Percentiles rank a stretch among this genome's conserved stretches.
phyloP scores from a whole-genome alignment of 345 rosid genomes.

The Dimocarpus longan region DNA sequence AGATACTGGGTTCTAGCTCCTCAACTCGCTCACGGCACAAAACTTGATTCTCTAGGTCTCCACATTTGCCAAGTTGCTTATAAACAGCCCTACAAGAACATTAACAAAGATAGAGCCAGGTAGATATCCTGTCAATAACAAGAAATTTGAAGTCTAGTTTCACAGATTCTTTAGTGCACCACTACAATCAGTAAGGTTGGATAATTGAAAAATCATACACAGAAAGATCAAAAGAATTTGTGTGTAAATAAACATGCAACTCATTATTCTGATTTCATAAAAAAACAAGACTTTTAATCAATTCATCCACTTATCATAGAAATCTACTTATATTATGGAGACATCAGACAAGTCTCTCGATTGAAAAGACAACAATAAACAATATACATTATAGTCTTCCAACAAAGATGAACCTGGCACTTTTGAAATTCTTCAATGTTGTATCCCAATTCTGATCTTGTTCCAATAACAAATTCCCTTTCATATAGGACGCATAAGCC shows the following conservation, averaged over 20 bases:
- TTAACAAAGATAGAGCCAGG: slow-evolving; percentile 7
- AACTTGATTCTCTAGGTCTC: slow-evolving; percentile 93
- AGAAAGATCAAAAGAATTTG: neutral
- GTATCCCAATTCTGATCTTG: slow-evolving; percentile 94
- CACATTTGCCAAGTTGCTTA: slow-evolving; percentile 97
- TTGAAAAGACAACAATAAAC: neutral
- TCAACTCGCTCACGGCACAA: slow-evolving; percentile 95
- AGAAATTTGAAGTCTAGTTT: neutral
- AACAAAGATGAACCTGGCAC: slow-evolving; percentile 76
- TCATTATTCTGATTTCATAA: too few species aligned
- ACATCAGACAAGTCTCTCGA: neutral
- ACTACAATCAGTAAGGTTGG: neutral
- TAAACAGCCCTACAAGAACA: slow-evolving; percentile 76
- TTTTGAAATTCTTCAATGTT: slow-evolving; percentile 83
- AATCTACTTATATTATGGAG: neutral
- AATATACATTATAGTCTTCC: neutral
- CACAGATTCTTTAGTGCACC: neutral
- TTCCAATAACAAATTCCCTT: slow-evolving; percentile 91
- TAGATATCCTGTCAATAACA: neutral
- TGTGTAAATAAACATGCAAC: too few species aligned
- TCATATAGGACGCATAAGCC: slow-evolving; percentile 99
- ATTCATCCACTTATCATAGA: neutral
- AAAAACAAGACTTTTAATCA: neutral
- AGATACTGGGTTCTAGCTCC: slow-evolving; percentile 94
- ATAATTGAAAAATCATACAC: neutral